Percentiles rank a stretch among this genome's conserved stretches.
These are phyloP conservation scores for Fusarium transvaalense DNA, from an alignment of 2,329 filamentous ascomycete genomes.

Conservation along the genomic window DNA sequence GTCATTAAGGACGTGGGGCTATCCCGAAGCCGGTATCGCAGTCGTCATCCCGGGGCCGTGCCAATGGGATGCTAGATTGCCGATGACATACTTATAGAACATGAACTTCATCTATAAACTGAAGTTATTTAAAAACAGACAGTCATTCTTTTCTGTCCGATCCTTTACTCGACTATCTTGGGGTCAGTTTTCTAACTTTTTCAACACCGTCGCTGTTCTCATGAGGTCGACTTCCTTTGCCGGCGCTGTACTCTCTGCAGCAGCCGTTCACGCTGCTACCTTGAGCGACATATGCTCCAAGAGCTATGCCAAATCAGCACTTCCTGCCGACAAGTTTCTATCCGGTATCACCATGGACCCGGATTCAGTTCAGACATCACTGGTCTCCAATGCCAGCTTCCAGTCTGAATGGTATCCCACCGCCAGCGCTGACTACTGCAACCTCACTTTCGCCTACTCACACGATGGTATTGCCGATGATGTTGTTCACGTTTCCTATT, in stretches of 20 bases:
- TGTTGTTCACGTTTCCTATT: conserved; percentile 52
- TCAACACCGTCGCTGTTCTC: no score
- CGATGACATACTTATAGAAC: neutral
- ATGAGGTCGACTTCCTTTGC: neutral
- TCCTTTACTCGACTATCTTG: neutral
- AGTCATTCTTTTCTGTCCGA: neutral
- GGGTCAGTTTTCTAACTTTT: no score
- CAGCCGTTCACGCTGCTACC: neutral
- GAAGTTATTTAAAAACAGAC: neutral
- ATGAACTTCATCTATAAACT: neutral
- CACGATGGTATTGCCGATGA: conserved; percentile 51
- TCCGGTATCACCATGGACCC: conserved; percentile 1
- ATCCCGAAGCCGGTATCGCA: neutral
- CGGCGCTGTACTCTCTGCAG: neutral
- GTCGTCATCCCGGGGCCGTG: neutral
- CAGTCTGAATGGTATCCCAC: conserved; percentile 17
- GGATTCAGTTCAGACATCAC: neutral
- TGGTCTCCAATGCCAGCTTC: conserved; percentile 9
- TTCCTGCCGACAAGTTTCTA: neutral
- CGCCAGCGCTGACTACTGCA: conserved; percentile 49
- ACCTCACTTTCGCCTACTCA: conserved; percentile 54
- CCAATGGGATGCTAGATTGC: neutral
- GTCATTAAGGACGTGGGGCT: neutral
- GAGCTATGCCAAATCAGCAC: neutral
- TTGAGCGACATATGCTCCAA: conserved; percentile 16